Base-by-base conservation (phyloP, 2,329 filamentous ascomycete genomes). In the Aspergillus sp. region DNA sequence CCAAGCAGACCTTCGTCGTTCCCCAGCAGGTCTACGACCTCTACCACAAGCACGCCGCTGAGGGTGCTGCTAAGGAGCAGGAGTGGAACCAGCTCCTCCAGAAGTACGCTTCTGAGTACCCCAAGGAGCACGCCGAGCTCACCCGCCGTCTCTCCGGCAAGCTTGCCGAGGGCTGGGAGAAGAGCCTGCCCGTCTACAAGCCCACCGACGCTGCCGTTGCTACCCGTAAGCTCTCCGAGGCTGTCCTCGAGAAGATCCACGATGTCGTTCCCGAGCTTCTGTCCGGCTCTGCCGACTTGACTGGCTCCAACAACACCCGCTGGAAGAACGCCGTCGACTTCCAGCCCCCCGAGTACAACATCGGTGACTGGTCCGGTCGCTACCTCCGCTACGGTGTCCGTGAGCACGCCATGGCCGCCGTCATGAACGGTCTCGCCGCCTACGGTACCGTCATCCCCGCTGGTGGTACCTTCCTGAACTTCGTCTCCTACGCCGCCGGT, bases 271-370 rank as follows among this genome's bases (percentile, higher is more conserved):
- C 95, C 68, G 95, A 98, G 81, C 89, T 99, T 61, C 80, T 99
- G 63, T 96, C 94, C 78, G 95, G 95, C 72, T 99, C 95, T 67
- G 95, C 95, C 71, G 95, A 99, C 85, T 81, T 99, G 85, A 99
- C 95, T 77, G 92, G 92, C 76, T 98, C 95, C 77, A 99, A 99
- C 87, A 89, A 98, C 84, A 99, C 95, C 70, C 89, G 93, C 78
- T 97, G 93, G 92, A 99, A 98, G 90, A 86, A 88, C 58, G 94
- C 95, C 59, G 87, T 94, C 69, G 95, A 99, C 85, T 98, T 99
- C 89, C 95, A 99, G 85, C 91, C 93, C 66, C 91, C 92, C 62
- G 84, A 86, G 72, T 89, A 87, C 66, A 90, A 90, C 66, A 90
- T 99, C 71, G 95, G 95, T 75, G 88, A 94, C 81, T 97, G 91